Conservation (phyloP, 108 stramenopile genomes). For the Nitzschia inconspicua region DNA sequence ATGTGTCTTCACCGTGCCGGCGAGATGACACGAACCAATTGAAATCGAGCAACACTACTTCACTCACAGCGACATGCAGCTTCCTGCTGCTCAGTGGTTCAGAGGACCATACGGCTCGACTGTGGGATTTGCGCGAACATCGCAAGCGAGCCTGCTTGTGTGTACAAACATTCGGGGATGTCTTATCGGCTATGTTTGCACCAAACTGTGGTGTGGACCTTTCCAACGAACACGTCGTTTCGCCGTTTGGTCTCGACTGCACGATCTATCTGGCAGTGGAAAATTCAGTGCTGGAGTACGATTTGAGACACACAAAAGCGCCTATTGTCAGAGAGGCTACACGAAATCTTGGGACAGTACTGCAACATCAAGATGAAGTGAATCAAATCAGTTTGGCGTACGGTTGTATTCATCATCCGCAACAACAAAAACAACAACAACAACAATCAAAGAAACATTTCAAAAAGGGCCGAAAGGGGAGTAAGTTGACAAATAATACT, state of each 20-base stretch:
- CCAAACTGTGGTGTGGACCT: slow-evolving; percentile 5
- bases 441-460: slow-evolving; percentile 19
- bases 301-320: slow-evolving; percentile 29
- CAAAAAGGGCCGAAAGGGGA: slow-evolving; percentile 8
- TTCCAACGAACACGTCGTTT: neutral
- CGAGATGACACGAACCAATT: neutral
- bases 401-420: neutral
- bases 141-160: slow-evolving; percentile 45
- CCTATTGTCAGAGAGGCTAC: slow-evolving; percentile 31
- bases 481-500: neutral
- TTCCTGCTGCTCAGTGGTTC: slow-evolving; percentile 68
- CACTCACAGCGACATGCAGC: neutral
- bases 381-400: slow-evolving; percentile 37
- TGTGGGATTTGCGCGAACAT: slow-evolving; percentile 67
- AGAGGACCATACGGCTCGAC: slow-evolving; percentile 73
- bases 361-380: slow-evolving; percentile 49
- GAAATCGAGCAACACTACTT: neutral
- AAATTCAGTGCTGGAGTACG: slow-evolving; percentile 35
- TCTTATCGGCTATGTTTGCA: slow-evolving; percentile 62
- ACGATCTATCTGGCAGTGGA: slow-evolving; percentile 26
- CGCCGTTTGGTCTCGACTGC: neutral
- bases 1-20: neutral
- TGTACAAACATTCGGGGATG: slow-evolving; percentile 37
- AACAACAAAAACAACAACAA: slow-evolving; percentile 21
- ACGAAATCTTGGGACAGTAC: slow-evolving; percentile 15